Conservation (phyloP, 768 basidiomycete genomes). For the Leccinum sublutescens region DNA sequence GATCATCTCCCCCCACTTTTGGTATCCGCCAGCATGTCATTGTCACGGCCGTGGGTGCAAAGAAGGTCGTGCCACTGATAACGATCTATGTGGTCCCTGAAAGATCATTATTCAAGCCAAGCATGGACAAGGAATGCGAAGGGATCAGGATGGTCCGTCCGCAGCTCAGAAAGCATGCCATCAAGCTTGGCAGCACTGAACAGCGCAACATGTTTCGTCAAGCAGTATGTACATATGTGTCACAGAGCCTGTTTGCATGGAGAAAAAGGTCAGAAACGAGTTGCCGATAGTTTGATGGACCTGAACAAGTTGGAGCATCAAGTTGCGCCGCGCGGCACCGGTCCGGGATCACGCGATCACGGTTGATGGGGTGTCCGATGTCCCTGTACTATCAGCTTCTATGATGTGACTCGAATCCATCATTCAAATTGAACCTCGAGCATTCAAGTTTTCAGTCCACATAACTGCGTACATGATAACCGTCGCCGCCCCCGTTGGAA, state of each 20-base stretch:
- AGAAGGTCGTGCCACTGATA: background rate
- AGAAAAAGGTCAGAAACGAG: background rate
- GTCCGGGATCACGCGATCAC: too few relatives aligned
- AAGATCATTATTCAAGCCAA: background rate
- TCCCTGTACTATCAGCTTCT: background rate
- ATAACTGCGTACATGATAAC: slow-evolving; percentile 7
- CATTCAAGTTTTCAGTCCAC: background rate
- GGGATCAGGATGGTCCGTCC: background rate
- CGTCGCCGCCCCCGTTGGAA: slow-evolving; percentile 6
- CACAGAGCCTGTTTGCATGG: background rate
- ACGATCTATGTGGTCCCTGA: background rate
- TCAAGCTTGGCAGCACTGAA: background rate
- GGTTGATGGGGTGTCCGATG: background rate
- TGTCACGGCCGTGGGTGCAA: background rate
- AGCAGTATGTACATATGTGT: background rate
- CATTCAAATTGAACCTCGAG: background rate
- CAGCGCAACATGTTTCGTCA: background rate
- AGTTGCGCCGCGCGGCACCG: too few relatives aligned
- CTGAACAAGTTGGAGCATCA: background rate
- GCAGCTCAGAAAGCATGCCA: background rate
- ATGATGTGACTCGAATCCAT: background rate
- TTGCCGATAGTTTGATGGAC: background rate
- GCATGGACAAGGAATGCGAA: background rate
- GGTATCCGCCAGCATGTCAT: slow-evolving; percentile 1
- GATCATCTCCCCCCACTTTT: slow-evolving; percentile 19